Evolutionary conservation across 2,329 filamentous ascomycete genomes (phyloP).

Genomic region (Coniochaeta prunicola): DNA sequence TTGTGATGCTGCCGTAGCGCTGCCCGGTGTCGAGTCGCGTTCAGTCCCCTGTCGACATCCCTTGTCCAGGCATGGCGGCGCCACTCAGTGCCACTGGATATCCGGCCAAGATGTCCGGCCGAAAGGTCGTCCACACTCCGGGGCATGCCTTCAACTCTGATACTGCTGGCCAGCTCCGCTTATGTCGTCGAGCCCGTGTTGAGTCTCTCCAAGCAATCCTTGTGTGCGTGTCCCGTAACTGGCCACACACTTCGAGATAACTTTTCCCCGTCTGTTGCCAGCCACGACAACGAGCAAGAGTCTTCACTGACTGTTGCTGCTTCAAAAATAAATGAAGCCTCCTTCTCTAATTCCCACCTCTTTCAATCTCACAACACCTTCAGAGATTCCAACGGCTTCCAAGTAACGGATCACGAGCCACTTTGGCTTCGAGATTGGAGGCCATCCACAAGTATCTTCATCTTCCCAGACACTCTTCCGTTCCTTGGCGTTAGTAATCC

Average conservation of each 20-base stretch:
- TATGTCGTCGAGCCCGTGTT: neutral
- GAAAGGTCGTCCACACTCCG: neutral
- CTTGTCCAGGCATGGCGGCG: too few species aligned
- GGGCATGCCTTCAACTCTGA: neutral
- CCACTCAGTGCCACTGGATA: too few species aligned
- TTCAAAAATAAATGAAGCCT: neutral
- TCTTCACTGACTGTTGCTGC: neutral
- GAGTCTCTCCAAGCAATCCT: neutral
- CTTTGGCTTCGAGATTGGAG: neutral
- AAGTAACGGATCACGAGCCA: neutral
- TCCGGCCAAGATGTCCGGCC: too few species aligned
- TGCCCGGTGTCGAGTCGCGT: too few species aligned
- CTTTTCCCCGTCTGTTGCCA: neutral
- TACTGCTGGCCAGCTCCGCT: neutral
- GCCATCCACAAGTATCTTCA: neutral
- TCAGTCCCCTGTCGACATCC: too few species aligned
- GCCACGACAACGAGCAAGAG: neutral
- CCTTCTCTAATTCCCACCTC: neutral
- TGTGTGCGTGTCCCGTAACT: too few species aligned
- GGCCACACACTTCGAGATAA: too few species aligned
- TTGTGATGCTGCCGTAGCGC: too few species aligned
- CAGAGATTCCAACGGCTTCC: neutral
- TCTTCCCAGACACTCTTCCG: neutral
- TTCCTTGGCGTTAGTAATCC: neutral
- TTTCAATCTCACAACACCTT: neutral